These are phyloP conservation scores for Pterulicium gracile DNA, from an alignment of 1,284 basidiomycete genomes.

Conservation along the genomic window DNA sequence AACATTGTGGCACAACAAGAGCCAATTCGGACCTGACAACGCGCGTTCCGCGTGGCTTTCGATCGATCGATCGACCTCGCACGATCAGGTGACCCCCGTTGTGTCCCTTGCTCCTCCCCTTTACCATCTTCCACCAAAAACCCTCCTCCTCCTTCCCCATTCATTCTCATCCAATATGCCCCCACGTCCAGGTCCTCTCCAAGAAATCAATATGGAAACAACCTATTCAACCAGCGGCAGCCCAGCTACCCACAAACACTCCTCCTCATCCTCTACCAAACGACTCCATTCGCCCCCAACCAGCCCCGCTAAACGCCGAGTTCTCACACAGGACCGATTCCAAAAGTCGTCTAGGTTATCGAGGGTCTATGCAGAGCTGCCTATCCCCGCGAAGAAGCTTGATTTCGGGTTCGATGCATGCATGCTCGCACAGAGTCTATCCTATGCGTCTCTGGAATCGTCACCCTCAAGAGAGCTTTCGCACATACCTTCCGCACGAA, in stretches of 20 bases:
- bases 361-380: conserved; percentile 18
- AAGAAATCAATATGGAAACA: conserved; percentile 45
- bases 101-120: background rate
- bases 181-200: conserved; percentile 35
- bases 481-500: conserved; percentile 8
- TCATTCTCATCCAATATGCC: conserved; percentile 13
- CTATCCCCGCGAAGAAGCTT: conserved; percentile 37
- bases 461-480: conserved; percentile 8
- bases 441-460: conserved; percentile 16
- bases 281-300: conserved; percentile 45
- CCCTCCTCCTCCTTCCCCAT: conserved; percentile 12
- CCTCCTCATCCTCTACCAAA: conserved; percentile 25
- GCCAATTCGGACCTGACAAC: too few relatives aligned
- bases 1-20: too few relatives aligned
- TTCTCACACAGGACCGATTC: conserved; percentile 45
- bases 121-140: conserved; percentile 10
- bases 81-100: conserved; percentile 47
- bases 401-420: conserved; percentile 30
- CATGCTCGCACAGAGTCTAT: conserved; percentile 10
- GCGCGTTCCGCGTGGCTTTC: too few relatives aligned
- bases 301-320: conserved; percentile 60
- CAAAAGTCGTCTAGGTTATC: conserved; percentile 19
- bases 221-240: conserved; percentile 9
- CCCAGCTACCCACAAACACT: conserved; percentile 6
- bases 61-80: too few relatives aligned